Evolutionary conservation across 305 asterid genomes (phyloP).

Genomic region (Fraxinus platypoda): DNA sequence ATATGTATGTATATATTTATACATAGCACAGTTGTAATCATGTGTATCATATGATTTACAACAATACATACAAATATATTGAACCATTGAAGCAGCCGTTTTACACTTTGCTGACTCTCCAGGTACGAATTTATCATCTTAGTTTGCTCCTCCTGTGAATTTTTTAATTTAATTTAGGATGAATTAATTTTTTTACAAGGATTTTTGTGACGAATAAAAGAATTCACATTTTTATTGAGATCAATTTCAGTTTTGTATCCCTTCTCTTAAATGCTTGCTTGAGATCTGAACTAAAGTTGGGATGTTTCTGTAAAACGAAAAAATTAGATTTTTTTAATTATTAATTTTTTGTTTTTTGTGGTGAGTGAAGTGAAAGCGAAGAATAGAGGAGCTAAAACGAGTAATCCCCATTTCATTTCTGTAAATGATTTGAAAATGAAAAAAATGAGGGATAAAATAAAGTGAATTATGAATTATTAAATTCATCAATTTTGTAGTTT

Average conservation of each 20-base stretch:
- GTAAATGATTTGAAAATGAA: constrained; percentile 22
- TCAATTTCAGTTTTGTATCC: constrained; percentile 13
- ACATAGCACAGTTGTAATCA: constrained; percentile 35
- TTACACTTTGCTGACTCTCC: constrained; percentile 32
- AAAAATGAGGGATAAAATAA: constrained; percentile 6
- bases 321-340: background rate
- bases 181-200: constrained; percentile 11
- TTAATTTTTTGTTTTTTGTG: background rate
- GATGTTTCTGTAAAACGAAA: constrained; percentile 4
- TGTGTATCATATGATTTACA: constrained; percentile 15
- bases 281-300: constrained; percentile 39
- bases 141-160: background rate
- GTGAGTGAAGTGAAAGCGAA: constrained; percentile 5
- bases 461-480: constrained; percentile 15
- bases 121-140: constrained; percentile 26
- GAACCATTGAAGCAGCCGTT: constrained; percentile 28
- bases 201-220: background rate
- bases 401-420: constrained; percentile 25
- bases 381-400: constrained; percentile 17
- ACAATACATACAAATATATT: constrained; percentile 27
- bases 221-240: constrained; percentile 24
- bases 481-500: constrained; percentile 21
- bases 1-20: background rate
- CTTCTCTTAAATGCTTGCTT: background rate
- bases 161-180: constrained; percentile 1